Conservation (phyloP, 2,329 filamentous ascomycete species). For the Rutstroemia sp. region DNA sequence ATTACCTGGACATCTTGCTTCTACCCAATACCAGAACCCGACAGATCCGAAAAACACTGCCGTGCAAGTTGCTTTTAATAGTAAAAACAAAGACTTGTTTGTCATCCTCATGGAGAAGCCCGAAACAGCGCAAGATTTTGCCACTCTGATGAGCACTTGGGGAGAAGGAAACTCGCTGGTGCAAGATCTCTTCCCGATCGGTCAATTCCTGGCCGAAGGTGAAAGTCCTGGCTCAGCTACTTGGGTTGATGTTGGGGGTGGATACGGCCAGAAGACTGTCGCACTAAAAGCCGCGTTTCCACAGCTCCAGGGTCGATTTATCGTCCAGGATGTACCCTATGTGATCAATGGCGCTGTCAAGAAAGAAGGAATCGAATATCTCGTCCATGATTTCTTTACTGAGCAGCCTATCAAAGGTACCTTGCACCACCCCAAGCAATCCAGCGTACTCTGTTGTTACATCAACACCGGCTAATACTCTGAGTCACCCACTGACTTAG, state of each 20-base stretch:
- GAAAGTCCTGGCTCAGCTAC: not conserved
- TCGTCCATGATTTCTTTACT: conserved; percentile 24
- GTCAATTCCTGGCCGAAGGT: not conserved
- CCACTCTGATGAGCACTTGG: not conserved
- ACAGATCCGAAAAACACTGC: not conserved
- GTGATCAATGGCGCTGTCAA: not conserved
- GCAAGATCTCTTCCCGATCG: not conserved
- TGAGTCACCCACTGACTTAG: not conserved
- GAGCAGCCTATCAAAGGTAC: conserved; percentile 24
- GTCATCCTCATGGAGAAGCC: not conserved
- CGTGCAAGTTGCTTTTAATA: not conserved
- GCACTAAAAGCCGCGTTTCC: not conserved
- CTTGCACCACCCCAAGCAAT: not conserved
- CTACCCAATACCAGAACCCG: not conserved
- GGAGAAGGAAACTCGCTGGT: not conserved
- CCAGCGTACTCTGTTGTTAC: not conserved
- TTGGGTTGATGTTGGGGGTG: not conserved
- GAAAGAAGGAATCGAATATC: conserved; percentile 14
- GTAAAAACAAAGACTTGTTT: not conserved
- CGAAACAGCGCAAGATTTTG: not conserved
- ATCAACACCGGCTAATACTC: not conserved
- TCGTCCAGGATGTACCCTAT: not conserved
- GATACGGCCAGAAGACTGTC: not conserved
- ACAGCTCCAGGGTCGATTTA: not conserved
- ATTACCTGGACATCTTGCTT: not conserved